phyloP scores from a whole-genome alignment of 805 yeast species.

The Wickerhamomyces canadensis region DNA sequence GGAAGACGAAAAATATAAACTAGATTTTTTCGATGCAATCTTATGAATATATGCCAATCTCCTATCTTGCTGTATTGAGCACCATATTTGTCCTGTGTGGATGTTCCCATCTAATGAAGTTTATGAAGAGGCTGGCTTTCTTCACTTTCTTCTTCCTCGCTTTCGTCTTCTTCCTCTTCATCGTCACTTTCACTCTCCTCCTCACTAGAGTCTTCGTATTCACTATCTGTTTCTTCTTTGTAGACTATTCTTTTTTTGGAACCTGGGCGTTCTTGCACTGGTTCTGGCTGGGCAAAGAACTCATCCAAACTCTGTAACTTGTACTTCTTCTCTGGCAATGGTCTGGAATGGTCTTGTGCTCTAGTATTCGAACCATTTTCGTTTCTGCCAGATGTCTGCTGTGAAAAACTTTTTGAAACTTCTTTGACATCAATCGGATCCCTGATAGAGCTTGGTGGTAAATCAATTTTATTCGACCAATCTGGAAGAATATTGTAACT shows the following conservation, averaged over 20 bases:
- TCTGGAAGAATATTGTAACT: constrained; percentile 27
- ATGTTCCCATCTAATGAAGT: too few species aligned
- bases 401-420: constrained; percentile 25
- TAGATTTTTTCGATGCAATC: constrained; percentile 19
- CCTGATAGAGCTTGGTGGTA: constrained; percentile 31
- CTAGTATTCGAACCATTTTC: neutral
- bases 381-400: constrained; percentile 26
- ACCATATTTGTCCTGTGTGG: constrained; percentile 27
- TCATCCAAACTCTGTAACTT: constrained; percentile 81
- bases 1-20: constrained; percentile 23
- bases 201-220: constrained; percentile 20
- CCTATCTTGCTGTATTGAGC: constrained; percentile 13
- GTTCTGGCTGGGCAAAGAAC: constrained; percentile 49
- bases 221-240: constrained; percentile 17
- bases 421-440: constrained; percentile 35
- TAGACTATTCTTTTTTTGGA: constrained; percentile 12
- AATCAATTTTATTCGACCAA: constrained; percentile 38
- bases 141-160: constrained; percentile 27
- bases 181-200: constrained; percentile 28
- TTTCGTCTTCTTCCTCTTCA: constrained; percentile 22
- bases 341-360: constrained; percentile 4
- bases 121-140: too few species aligned
- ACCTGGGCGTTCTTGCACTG: neutral
- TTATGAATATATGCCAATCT: constrained; percentile 6
- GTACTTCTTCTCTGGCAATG: constrained; percentile 33